Base-by-base conservation (phyloP, 2,329 filamentous ascomycete species). In the Karstenula rhodostoma region DNA sequence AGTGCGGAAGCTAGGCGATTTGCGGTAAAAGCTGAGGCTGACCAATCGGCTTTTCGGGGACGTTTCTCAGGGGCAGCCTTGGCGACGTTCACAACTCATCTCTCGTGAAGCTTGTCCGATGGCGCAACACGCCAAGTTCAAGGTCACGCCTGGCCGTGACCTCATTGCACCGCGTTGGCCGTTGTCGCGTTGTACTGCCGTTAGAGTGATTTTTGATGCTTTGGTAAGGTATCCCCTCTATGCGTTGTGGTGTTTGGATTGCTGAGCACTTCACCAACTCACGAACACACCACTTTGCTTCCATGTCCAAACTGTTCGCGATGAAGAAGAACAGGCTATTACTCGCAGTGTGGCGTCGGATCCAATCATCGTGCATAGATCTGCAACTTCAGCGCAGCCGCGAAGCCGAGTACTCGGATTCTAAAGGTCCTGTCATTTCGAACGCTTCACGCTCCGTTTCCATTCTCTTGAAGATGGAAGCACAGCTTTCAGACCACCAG, bases 11-110 rank as follows among this genome's bases (percentile, higher is more conserved):
- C 19, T 44, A 44, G 42, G 42, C 42, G 2, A 44, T 22, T 44
- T 23, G 19, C 9, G 44, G n/a, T 29, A 22, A 29, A 3, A 13
- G 10, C 13, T 13, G n/a, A 10, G 44, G n/a, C 9, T 15, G 29
- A 2, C 12, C 25, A 27, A 27, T 27, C 48, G 48, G 17, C 48
- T 3, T n/a, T 51, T 37, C 32, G 17, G 27, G 4, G 48, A 23
- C 12, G 15, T 7, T 23, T 12, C 19, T 51, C 48, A 51, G 48
- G 48, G 48, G 48, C 22, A 51, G 27, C 29, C 47, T 49, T 49
- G 47, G 47, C 47, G 27, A 37, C 32, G 19, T 40, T 32, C 48
- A 51, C 48, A 51, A 23, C 9, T 25, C 48, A 33, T 23, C 32
- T 35, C 27, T 29, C 8, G 27, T 29, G 27, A 29, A 8, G 7